Conservation (phyloP, 208 protist species). For the Leishmania major region DNA sequence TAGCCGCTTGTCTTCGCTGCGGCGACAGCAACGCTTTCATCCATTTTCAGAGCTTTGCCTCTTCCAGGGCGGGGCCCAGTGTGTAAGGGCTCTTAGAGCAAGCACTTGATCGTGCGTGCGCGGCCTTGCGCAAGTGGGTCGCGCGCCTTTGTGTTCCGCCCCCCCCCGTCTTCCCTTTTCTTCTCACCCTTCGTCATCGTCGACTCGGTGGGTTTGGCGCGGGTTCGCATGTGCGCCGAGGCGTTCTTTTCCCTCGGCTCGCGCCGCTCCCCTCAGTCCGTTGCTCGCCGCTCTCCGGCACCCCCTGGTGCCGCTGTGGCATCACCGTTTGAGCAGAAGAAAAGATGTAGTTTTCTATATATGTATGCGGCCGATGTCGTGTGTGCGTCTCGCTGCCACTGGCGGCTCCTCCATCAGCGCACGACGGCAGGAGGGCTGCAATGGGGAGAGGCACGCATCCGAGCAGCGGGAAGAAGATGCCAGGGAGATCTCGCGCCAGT, state of each 20-base stretch:
- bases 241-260: neutral
- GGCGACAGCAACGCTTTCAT: neutral
- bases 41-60: neutral
- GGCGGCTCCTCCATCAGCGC: neutral
- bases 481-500: neutral
- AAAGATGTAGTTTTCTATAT: neutral
- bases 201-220: neutral
- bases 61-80: neutral
- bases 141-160: neutral
- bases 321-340: neutral
- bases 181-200: neutral
- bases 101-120: neutral
- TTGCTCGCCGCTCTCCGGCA: neutral
- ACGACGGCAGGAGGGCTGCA: neutral
- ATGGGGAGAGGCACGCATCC: neutral
- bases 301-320: neutral
- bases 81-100: neutral
- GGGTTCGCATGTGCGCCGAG: neutral
- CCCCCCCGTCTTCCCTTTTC: too few relatives aligned
- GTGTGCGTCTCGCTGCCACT: neutral
- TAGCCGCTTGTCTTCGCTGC: neutral
- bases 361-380: neutral
- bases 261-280: neutral
- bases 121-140: neutral
- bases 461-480: neutral